These are phyloP conservation scores for Solanum lycopersicoides DNA, from an alignment of 257 asterid genomes.

Conservation along the genomic window DNA sequence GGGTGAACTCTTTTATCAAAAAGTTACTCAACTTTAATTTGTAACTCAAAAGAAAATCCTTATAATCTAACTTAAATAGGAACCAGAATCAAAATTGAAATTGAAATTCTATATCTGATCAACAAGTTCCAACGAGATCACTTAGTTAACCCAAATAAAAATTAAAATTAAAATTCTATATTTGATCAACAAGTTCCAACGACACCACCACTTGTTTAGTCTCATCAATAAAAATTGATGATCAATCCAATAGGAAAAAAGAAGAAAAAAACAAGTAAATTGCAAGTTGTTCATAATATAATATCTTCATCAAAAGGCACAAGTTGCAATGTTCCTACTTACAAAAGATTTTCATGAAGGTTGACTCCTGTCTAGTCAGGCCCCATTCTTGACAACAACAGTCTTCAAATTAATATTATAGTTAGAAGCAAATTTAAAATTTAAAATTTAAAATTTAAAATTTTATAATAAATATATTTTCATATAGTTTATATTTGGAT, in stretches of 20 bases:
- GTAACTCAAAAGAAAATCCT: too few relatives aligned
- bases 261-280: not conserved
- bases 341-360: not conserved
- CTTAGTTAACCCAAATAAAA: not conserved
- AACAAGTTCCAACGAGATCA: not conserved
- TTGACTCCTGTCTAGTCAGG: not conserved
- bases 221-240: not conserved
- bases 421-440: too few relatives aligned
- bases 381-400: not conserved
- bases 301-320: not conserved
- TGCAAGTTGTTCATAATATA: not conserved
- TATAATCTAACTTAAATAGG: not conserved
- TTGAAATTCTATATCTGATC: not conserved
- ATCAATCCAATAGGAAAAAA: not conserved
- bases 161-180: not conserved
- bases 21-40: too few relatives aligned
- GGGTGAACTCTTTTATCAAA: too few relatives aligned
- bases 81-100: not conserved
- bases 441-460: too few relatives aligned
- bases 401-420: not conserved
- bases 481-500: too few relatives aligned
- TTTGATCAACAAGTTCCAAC: not conserved
- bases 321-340: not conserved
- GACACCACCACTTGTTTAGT: not conserved
- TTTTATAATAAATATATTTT: too few relatives aligned